Percentiles rank a stretch among this genome's conserved stretches.
phyloP scores from a whole-genome alignment of 208 protist genomes.

The Leishmania guyanensis region DNA sequence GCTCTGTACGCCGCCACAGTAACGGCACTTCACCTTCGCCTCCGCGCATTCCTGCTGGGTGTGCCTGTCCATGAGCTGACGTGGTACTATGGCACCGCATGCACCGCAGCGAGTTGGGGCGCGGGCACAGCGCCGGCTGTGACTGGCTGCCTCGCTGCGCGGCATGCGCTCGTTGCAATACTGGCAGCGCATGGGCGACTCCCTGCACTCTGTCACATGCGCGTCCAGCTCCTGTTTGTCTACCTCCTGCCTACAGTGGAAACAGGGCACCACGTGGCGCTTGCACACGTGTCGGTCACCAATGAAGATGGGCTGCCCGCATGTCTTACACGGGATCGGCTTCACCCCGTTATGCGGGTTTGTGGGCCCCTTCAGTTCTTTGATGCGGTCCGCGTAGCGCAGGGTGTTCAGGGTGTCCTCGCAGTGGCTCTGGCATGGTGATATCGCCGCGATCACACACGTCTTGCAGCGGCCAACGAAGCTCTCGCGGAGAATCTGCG shows the following conservation, averaged over 20 bases:
- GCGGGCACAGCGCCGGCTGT: conserved; percentile 60
- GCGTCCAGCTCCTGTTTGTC: conserved; percentile 70
- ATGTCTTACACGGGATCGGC: conserved; percentile 67
- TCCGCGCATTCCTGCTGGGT: conserved; percentile 52
- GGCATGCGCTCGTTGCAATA: conserved; percentile 78
- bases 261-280: conserved; percentile 58
- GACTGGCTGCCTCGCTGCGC: conserved; percentile 48
- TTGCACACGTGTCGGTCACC: conserved; percentile 75
- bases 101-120: conserved; percentile 59
- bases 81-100: conserved; percentile 57
- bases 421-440: conserved; percentile 81
- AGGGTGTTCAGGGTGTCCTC: conserved; percentile 98
- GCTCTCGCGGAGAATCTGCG: conserved; percentile 94
- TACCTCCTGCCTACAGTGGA: conserved; percentile 68
- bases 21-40: conserved; percentile 68
- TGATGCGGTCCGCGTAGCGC: conserved; percentile 95
- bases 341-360: conserved; percentile 33
- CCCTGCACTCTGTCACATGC: conserved; percentile 73
- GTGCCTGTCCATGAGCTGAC: conserved; percentile 64
- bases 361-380: conserved; percentile 72
- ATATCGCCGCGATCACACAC: conserved; percentile 94
- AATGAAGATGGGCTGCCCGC: conserved; percentile 69
- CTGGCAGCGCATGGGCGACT: conserved; percentile 60
- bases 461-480: conserved; percentile 95
- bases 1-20: conserved; percentile 53